Base-by-base conservation (phyloP, 495 filamentous ascomycete genomes). In the Talaromyces liani region DNA sequence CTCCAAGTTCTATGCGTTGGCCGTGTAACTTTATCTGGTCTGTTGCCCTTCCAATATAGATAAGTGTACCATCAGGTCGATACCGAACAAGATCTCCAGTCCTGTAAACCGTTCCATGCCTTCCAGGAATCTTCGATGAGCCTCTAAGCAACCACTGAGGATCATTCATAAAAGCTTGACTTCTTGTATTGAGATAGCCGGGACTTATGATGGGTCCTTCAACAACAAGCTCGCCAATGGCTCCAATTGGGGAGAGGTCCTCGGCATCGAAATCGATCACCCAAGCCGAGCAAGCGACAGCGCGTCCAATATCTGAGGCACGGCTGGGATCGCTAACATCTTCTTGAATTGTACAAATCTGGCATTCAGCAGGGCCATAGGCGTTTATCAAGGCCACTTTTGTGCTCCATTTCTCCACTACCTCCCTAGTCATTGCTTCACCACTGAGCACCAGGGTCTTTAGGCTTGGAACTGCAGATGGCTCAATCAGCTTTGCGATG, bases 11-110 rank as follows among this genome's bases (percentile, higher is more conserved):
- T 31, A 85, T 75, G 16, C 83, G 70, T 63, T 84, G 83, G 9
- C 83, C 83, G 12, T 75, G 72, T 1, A 85, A 65, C 68, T 85
- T 85, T 10, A 81, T 76, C 65, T 83, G 80, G 29, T 77, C 72
- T 55, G 84, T 81, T 33, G 76, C 76, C 5, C 83, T 73, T 4
- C 82, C 82, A 4, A 84, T 49, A 47, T 61, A 70, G 18, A 36
- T 39, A 22, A 80, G 64, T 1, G 66, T 70, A 5, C 78, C 77
- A 47, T 61, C 31, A n/a, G 33, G 18, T 22, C 60, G 29, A 53
- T 79, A 75, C 2, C 73, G 70, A 1, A 75, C 79, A 2, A 82
- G 65, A 66, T 82, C 80, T 2, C 80, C 80, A 0, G 80, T 83
- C 16, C 69, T 64, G 65, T 84, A 84, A 31, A 82, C 58, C 10